phyloP scores from a whole-genome alignment of 495 filamentous ascomycete species.

The Penicillium riverlandense region DNA sequence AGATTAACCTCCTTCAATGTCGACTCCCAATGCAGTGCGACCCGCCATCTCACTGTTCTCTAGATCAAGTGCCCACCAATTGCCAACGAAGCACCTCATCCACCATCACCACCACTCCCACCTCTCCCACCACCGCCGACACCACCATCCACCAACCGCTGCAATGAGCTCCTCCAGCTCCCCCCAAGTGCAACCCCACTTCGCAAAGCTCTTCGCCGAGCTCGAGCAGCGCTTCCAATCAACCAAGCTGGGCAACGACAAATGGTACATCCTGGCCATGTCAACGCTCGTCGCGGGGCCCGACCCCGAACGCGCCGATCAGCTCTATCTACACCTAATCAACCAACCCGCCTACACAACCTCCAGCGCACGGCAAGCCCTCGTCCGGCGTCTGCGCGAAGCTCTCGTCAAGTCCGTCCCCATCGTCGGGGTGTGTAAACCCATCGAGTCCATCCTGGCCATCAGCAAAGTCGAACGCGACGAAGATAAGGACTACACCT shows the following conservation, averaged over 20 bases:
- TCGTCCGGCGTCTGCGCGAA: conserved; percentile 46
- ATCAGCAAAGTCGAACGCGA: conserved; percentile 40
- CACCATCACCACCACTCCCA: no score
- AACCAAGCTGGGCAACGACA: conserved; percentile 38
- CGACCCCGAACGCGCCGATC: conserved; percentile 38
- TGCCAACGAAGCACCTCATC: no score
- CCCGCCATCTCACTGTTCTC: no score
- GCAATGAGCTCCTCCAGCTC: conserved; percentile 11
- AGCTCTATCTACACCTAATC: conserved; percentile 45
- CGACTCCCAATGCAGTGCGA: no score
- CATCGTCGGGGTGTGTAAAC: conserved; percentile 48
- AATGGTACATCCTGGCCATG: conserved; percentile 50
- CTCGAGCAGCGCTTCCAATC: conserved; percentile 45
- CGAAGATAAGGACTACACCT: conserved; percentile 46
- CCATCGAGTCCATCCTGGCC: conserved; percentile 41
- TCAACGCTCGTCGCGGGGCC: conserved; percentile 37
- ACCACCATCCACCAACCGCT: background rate
- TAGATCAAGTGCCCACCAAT: no score
- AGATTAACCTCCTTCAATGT: no score
- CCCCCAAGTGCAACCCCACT: conserved; percentile 21
- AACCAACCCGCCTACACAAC: conserved; percentile 28
- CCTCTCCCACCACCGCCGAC: no score
- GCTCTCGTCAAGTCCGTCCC: conserved; percentile 43
- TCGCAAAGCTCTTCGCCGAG: conserved; percentile 37
- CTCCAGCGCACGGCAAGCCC: conserved; percentile 30